Conservation (phyloP, 2,329 filamentous ascomycete genomes). For the Xylariaceae sp. region DNA sequence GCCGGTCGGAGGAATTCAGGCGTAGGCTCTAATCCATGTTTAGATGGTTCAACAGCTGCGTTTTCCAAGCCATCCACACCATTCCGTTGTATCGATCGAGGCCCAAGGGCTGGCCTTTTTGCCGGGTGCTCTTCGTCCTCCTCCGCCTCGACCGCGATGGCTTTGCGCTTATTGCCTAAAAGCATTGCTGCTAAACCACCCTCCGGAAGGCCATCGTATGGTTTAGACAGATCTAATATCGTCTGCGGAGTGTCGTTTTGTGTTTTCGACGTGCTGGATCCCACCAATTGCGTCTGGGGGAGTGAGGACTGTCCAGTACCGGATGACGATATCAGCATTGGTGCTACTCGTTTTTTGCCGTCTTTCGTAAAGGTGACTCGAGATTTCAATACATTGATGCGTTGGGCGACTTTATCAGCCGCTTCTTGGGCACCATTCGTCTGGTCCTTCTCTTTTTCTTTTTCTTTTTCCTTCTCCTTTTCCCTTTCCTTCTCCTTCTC, state of each 20-base stretch:
- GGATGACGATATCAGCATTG: constrained; percentile 84
- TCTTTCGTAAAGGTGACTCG: constrained; percentile 94
- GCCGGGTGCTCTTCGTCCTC: constrained; percentile 59
- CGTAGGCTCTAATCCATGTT: constrained; percentile 58
- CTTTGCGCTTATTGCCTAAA: constrained; percentile 88
- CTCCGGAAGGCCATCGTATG: constrained; percentile 86
- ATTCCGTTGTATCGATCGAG: constrained; percentile 69
- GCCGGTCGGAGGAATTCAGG: constrained; percentile 86
- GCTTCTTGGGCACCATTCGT: constrained; percentile 40
- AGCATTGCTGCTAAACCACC: constrained; percentile 82
- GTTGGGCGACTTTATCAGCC: constrained; percentile 49
- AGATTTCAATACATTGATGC: constrained; percentile 67
- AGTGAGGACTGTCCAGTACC: constrained; percentile 82
- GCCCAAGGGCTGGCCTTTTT: constrained; percentile 58
- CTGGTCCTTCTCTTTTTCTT: constrained; percentile 31
- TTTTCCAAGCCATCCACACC: constrained; percentile 72
- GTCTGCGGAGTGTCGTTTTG: constrained; percentile 73
- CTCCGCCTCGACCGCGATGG: constrained; percentile 65
- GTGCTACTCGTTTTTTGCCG: constrained; percentile 91
- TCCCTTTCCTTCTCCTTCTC: constrained; percentile 25
- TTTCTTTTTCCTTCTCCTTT: constrained; percentile 23
- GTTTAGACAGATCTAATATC: constrained; percentile 84
- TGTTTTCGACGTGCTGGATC: constrained; percentile 60
- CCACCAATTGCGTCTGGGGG: constrained; percentile 82
- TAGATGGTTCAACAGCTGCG: constrained; percentile 57